These are phyloP conservation scores for Lentinula guzmanii DNA, from an alignment of 768 basidiomycete genomes.

Conservation along the genomic window DNA sequence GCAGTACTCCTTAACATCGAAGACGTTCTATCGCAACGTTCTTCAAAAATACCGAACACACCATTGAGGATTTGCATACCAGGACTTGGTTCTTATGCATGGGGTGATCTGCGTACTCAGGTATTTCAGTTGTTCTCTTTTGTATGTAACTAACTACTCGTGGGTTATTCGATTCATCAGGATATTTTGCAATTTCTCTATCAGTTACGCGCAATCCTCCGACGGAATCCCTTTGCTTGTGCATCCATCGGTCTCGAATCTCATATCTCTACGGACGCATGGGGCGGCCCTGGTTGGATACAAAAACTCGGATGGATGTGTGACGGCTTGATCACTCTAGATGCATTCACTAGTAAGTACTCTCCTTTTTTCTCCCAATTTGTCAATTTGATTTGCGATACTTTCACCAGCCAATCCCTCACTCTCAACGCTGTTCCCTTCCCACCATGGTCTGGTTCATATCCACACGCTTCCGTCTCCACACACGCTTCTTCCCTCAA, in stretches of 20 bases:
- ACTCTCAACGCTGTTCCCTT: slow-evolving; percentile 66
- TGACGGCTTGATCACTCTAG: slow-evolving; percentile 69
- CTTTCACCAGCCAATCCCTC: slow-evolving; percentile 62
- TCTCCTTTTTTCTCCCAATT: slow-evolving; percentile 1
- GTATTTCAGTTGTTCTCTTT: slow-evolving; percentile 29
- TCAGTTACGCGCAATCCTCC: slow-evolving; percentile 54
- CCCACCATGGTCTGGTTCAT: slow-evolving; percentile 80
- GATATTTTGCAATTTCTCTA: slow-evolving; percentile 70
- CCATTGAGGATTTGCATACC: slow-evolving; percentile 59
- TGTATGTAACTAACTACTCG: not conserved
- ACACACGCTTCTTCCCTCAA: slow-evolving; percentile 68
- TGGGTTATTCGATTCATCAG: slow-evolving; percentile 26
- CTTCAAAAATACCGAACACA: slow-evolving; percentile 19
- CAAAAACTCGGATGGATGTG: slow-evolving; percentile 75
- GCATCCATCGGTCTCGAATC: slow-evolving; percentile 66
- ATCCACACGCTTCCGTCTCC: slow-evolving; percentile 73
- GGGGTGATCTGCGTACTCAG: slow-evolving; percentile 57
- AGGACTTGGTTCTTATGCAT: slow-evolving; percentile 54
- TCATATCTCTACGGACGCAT: slow-evolving; percentile 49
- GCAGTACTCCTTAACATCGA: slow-evolving; percentile 20
- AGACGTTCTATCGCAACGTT: slow-evolving; percentile 19
- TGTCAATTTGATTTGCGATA: not conserved
- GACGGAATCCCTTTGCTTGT: slow-evolving; percentile 51
- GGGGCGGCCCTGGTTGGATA: slow-evolving; percentile 66
- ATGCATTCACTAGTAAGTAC: slow-evolving; percentile 72